These are phyloP conservation scores for Lipomyces orientalis DNA, from an alignment of 805 yeast genomes.

Conservation along the genomic window DNA sequence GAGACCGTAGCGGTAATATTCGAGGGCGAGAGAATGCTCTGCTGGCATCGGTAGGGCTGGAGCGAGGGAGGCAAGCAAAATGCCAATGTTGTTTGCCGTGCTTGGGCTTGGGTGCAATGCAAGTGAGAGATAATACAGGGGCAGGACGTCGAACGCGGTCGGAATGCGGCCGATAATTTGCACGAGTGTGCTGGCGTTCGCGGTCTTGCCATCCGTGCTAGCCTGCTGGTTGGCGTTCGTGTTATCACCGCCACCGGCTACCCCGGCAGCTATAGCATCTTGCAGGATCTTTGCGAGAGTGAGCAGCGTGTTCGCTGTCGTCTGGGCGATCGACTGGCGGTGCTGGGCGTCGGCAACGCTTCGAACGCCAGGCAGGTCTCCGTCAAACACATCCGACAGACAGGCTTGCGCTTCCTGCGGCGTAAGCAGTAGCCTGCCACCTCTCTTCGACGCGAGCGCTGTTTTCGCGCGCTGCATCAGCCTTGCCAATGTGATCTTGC, in stretches of 20 bases:
- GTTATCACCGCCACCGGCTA: slow-evolving; percentile 19
- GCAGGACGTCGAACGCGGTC: slow-evolving; percentile 40
- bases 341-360: slow-evolving; percentile 19
- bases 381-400: slow-evolving; percentile 36
- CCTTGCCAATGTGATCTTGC: slow-evolving; percentile 14
- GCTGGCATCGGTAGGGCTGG: slow-evolving; percentile 28
- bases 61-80: slow-evolving; percentile 41
- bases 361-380: slow-evolving; percentile 27
- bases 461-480: slow-evolving; percentile 21
- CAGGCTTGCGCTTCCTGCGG: slow-evolving; percentile 31
- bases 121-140: slow-evolving; percentile 43
- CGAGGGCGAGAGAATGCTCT: slow-evolving; percentile 40
- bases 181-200: slow-evolving; percentile 29
- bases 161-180: slow-evolving; percentile 42
- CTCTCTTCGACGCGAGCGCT: slow-evolving; percentile 21
- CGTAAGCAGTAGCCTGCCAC: slow-evolving; percentile 25
- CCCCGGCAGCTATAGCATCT: slow-evolving; percentile 44
- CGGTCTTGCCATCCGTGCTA: slow-evolving; percentile 14
- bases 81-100: slow-evolving; percentile 46
- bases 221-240: slow-evolving; percentile 9
- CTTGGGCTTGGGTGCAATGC: slow-evolving; percentile 44
- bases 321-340: slow-evolving; percentile 30
- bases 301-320: slow-evolving; percentile 42
- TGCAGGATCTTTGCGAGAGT: slow-evolving; percentile 46
- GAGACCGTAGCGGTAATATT: slow-evolving; percentile 44